Evolutionary conservation across 306 rosid species (phyloP).

Genomic region (Astragalus membranaceus): DNA sequence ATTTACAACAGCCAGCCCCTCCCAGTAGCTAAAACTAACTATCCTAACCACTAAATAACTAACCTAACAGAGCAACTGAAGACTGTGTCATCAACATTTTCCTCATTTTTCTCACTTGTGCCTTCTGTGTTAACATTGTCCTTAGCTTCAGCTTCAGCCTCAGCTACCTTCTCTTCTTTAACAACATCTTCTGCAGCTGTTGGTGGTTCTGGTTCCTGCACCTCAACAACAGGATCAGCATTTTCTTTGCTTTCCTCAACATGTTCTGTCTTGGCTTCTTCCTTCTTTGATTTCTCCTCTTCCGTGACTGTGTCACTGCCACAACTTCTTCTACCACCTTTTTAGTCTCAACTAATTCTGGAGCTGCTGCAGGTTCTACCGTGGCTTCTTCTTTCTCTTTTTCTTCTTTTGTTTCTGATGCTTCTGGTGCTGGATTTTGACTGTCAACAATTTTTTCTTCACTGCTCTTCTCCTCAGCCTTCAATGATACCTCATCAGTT

Average conservation of each 20-base stretch:
- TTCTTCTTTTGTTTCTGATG: constrained; percentile 33
- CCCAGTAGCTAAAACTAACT: too few relatives aligned
- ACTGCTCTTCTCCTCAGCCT: constrained; percentile 29
- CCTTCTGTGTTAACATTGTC: too few relatives aligned
- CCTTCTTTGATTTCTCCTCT: constrained; percentile 24
- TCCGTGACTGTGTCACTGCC: too few relatives aligned
- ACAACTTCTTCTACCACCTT: too few relatives aligned
- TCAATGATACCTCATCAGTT: constrained; percentile 24
- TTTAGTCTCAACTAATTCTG: constrained; percentile 37
- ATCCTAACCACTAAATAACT: too few relatives aligned
- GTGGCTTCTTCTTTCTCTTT: not conserved
- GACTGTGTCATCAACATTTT: too few relatives aligned
- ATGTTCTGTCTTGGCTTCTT: not conserved
- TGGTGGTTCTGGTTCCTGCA: constrained; percentile 14
- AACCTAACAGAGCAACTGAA: too few relatives aligned
- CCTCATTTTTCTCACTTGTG: too few relatives aligned
- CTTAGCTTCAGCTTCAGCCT: too few relatives aligned
- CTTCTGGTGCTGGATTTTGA: constrained; percentile 1
- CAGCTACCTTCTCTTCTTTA: too few relatives aligned
- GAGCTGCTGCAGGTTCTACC: not conserved
- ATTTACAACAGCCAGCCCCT: too few relatives aligned
- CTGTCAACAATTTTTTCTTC: constrained; percentile 32
- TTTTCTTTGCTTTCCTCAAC: constrained; percentile 38
- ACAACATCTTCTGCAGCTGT: constrained; percentile 6
- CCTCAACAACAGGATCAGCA: constrained; percentile 12